Base-by-base conservation (phyloP, 371 early-diverging fungal genomes). In the Batrachochytrium dendrobatidis region DNA sequence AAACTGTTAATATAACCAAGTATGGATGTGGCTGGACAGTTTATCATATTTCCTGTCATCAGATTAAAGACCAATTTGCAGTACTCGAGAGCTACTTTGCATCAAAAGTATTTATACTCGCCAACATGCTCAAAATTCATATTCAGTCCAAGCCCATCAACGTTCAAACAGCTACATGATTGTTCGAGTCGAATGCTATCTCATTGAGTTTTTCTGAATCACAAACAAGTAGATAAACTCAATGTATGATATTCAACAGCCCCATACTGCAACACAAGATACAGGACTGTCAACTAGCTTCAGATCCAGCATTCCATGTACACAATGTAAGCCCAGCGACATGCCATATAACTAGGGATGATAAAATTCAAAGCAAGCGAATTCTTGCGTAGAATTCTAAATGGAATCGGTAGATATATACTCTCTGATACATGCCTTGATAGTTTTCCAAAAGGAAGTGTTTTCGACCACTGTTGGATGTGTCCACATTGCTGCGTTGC, bases 401-500 rank as follows among this genome's bases (percentile, higher is more conserved):
- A 58, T 29, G n/a, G 12, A 34, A 55, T 17, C 44, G 31, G 51
- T 39, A 29, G 8, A 18, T 26, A n/a, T 43, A 22, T 17, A 32
- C 35, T 43, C 22, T 8, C 8, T 20, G 22, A 7, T 26, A 1
- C 31, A 28, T 49, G 66, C 70, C 64, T 65, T 68, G 30, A 68
- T 45, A n/a, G 55, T 61, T n/a, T 73, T 68, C 73, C 76, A 73
- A 31, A 66, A 69, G 7, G 64, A 55, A n/a, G 65, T 58, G 28
- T 59, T 32, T 10, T 64, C 65, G 25, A 60, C 61, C 28, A 34
- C 29, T 8, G 67, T 52, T 15, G 70, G 70, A 26, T 55, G 31
- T 12, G 55, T 65, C 63, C 62, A 65, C 66, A 65, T 65, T n/a
- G n/a, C n/a, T n/a, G n/a, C n/a, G n/a, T n/a, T n/a, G n/a, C n/a